A percentile compares a stretch with the other conserved stretches of the same genome.
Evolutionary conservation across 257 asterid species (phyloP).

Genomic region (Solanum acaule): DNA sequence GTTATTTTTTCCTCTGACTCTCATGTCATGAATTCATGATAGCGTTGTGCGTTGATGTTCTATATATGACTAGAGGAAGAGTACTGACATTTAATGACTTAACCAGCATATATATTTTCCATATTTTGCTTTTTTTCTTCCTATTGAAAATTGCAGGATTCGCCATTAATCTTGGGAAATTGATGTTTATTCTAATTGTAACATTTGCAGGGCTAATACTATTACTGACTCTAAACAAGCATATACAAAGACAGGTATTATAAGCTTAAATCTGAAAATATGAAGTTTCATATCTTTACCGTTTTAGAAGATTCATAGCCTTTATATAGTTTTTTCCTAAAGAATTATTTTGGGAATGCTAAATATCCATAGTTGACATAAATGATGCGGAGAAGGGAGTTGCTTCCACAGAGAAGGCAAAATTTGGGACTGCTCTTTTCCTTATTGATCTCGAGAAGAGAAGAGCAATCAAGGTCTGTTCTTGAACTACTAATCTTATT

Average conservation of each 20-base stretch:
- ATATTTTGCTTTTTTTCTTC: neutral
- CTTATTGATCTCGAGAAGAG: conserved; percentile 73
- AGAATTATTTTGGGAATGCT: neutral
- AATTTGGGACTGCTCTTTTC: conserved; percentile 74
- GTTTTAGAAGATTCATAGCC: neutral
- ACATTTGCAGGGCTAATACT: conserved; percentile 7
- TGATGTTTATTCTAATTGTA: neutral
- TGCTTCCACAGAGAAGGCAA: conserved; percentile 29
- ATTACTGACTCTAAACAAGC: neutral
- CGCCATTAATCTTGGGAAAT: neutral
- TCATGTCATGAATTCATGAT: neutral
- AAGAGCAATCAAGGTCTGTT: conserved; percentile 72
- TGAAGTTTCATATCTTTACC: neutral
- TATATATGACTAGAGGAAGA: neutral
- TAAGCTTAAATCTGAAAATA: neutral
- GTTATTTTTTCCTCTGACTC: neutral
- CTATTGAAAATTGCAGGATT: neutral
- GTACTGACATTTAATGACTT: neutral
- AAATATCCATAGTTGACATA: neutral
- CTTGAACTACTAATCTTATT: neutral
- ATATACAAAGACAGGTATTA: neutral
- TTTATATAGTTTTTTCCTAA: neutral
- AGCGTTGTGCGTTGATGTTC: neutral
- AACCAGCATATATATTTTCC: neutral
- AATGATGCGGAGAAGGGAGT: conserved; percentile 43